phyloP scores from a whole-genome alignment of 805 yeast genomes.

The Candida boidinii region DNA sequence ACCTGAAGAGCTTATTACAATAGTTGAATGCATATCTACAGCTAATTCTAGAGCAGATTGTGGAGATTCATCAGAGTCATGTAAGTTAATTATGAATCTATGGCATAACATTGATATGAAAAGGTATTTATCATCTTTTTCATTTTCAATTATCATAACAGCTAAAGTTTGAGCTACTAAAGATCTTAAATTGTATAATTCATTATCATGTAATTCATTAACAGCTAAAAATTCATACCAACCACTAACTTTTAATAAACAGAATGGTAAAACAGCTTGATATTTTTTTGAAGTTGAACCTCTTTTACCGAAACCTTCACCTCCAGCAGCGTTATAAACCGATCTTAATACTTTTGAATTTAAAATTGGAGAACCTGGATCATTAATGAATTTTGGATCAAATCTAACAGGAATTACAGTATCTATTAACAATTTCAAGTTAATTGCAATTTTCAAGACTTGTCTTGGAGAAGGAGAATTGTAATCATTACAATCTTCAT shows the following conservation, averaged over 20 bases:
- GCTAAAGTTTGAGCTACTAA: constrained; percentile 71
- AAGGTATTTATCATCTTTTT: constrained; percentile 48
- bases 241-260: constrained; percentile 62
- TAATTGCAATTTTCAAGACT: constrained; percentile 58
- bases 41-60: constrained; percentile 78
- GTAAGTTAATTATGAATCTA: constrained; percentile 57
- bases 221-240: constrained; percentile 65
- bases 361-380: constrained; percentile 52
- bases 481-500: constrained; percentile 25
- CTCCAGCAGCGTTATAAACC: constrained; percentile 73
- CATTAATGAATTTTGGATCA: constrained; percentile 37
- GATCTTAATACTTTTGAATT: constrained; percentile 50
- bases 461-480: constrained; percentile 56
- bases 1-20: constrained; percentile 71
- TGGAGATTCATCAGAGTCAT: constrained; percentile 55
- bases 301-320: constrained; percentile 49
- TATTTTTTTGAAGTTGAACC: constrained; percentile 54
- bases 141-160: constrained; percentile 55
- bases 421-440: constrained; percentile 68
- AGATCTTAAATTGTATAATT: constrained; percentile 51
- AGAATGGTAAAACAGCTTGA: constrained; percentile 60
- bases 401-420: constrained; percentile 60
- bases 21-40: constrained; percentile 74
- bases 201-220: constrained; percentile 59
- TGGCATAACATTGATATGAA: constrained; percentile 73